These are phyloP conservation scores for Mycena rebaudengoi DNA, from an alignment of 768 basidiomycete species.

Conservation along the genomic window DNA sequence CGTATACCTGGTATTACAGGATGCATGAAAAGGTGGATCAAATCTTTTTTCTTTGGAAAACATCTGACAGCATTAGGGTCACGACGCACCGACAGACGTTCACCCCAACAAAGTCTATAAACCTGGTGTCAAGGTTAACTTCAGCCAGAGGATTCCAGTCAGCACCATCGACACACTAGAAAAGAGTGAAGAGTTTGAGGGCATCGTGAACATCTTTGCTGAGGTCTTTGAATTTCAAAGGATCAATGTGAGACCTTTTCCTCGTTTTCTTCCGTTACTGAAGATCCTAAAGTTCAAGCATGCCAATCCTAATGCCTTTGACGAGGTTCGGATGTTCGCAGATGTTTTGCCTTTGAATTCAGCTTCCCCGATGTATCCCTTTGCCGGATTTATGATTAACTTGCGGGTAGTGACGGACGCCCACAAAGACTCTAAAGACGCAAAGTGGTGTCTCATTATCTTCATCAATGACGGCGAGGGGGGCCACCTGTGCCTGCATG, in stretches of 20 bases:
- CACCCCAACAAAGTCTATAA: neutral
- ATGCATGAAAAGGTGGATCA: neutral
- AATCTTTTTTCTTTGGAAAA: too few relatives aligned
- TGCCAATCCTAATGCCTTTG: neutral
- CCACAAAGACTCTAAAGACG: neutral
- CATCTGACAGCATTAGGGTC: neutral
- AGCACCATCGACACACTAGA: neutral
- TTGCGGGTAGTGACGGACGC: neutral
- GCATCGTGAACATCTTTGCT: neutral
- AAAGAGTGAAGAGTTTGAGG: neutral
- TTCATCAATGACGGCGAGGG: neutral
- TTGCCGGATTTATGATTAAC: constrained; percentile 1
- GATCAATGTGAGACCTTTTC: neutral
- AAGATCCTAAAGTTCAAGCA: neutral
- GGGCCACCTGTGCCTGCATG: neutral
- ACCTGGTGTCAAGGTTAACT: neutral
- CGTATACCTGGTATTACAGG: constrained; percentile 1
- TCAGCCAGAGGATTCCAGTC: neutral
- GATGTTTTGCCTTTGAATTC: neutral
- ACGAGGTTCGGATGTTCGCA: neutral
- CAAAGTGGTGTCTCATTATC: neutral
- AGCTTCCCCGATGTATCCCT: neutral
- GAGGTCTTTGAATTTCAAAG: neutral
- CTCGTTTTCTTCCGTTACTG: neutral
- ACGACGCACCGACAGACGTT: neutral